phyloP scores from a whole-genome alignment of 164 flowering plant genomes.

The Magnolia sinica region DNA sequence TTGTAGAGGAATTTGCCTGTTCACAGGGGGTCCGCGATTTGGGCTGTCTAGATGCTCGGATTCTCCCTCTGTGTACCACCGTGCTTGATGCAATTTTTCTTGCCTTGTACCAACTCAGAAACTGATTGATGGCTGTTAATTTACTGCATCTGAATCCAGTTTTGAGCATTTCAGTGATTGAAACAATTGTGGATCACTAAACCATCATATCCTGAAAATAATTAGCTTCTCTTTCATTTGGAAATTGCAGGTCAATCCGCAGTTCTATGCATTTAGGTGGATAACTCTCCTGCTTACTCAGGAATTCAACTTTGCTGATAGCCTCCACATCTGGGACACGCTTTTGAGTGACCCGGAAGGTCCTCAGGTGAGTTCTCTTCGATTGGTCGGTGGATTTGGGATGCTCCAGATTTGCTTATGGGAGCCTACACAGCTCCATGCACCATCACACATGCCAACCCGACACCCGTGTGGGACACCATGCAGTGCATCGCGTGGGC shows the following conservation, averaged over 20 bases:
- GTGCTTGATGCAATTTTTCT: too few species aligned
- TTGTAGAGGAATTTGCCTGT: too few species aligned
- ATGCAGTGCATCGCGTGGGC: too few species aligned
- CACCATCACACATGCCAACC: too few species aligned
- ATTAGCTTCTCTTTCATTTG: conserved; percentile 1
- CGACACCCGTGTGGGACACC: too few species aligned
- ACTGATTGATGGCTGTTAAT: not conserved
- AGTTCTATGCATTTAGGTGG: conserved; percentile 97
- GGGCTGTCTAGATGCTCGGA: too few species aligned
- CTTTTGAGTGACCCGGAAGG: conserved; percentile 96
- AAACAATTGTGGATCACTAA: not conserved
- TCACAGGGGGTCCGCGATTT: too few species aligned
- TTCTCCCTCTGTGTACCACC: too few species aligned
- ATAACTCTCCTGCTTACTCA: conserved; percentile 95
- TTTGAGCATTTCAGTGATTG: not conserved
- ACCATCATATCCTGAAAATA: not conserved
- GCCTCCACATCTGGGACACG: conserved; percentile 92
- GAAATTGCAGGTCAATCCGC: conserved; percentile 83
- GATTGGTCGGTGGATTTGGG: not conserved
- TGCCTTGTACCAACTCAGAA: too few species aligned
- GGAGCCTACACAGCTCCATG: too few species aligned
- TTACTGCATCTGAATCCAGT: not conserved
- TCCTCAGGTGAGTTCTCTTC: conserved; percentile 55
- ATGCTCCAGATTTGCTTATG: too few species aligned
- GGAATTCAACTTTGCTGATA: conserved; percentile 90